Evolutionary conservation across 1,284 basidiomycete species (phyloP).

Genomic region (Sporisorium exsertum): DNA sequence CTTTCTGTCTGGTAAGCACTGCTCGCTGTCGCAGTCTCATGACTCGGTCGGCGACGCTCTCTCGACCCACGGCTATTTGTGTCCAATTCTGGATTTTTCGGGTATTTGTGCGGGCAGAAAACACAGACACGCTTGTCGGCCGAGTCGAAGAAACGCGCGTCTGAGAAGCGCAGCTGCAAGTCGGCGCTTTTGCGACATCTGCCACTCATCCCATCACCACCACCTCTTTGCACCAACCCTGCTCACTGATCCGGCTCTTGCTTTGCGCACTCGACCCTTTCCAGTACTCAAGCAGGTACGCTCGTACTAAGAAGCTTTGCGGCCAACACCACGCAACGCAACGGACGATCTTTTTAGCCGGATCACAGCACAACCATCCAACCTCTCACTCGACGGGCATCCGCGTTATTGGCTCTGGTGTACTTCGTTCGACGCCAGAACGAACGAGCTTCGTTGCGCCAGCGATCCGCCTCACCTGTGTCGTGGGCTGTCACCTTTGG

Average conservation of each 20-base stretch:
- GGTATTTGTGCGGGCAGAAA: conserved; percentile 23
- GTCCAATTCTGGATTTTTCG: conserved; percentile 4
- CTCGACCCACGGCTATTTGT: conserved; percentile 22
- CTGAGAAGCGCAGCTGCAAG: background rate
- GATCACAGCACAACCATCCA: conserved; percentile 13
- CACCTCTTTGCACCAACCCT: background rate
- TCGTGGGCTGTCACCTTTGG: too few species aligned
- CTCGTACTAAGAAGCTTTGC: background rate
- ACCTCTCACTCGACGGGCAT: background rate
- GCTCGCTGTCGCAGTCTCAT: conserved; percentile 14
- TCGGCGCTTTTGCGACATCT: background rate
- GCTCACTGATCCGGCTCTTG: conserved; percentile 14
- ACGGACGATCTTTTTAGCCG: conserved; percentile 1
- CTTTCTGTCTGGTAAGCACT: too few species aligned
- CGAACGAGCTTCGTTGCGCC: too few species aligned
- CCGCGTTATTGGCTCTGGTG: too few species aligned
- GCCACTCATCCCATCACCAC: background rate
- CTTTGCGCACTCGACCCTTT: background rate
- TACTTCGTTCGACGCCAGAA: too few species aligned
- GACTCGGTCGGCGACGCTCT: conserved; percentile 13
- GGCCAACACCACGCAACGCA: background rate
- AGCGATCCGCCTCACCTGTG: too few species aligned
- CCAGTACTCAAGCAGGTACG: background rate
- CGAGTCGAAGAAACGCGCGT: conserved; percentile 38
- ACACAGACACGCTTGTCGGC: conserved; percentile 21